Base-by-base conservation (phyloP, 2,329 filamentous ascomycete species). In the Pseudovirgaria hyperparasitica region DNA sequence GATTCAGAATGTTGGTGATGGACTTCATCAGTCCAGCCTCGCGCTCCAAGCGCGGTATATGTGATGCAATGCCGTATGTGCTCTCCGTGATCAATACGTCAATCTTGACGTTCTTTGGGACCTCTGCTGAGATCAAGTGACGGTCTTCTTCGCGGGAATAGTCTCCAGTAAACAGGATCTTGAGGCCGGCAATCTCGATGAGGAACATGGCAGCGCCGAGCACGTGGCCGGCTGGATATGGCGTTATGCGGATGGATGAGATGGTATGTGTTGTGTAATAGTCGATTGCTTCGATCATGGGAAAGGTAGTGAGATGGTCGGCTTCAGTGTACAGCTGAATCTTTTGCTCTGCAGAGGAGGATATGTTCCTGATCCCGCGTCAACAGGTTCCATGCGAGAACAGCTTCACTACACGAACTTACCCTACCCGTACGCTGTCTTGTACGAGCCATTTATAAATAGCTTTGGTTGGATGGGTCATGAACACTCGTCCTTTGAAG, bases 381-480 rank as follows among this genome's bases (percentile, higher is more conserved):
- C 13, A 19, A 9, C 14, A 19, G 25, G 21, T 27, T 26, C 25
- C 9, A 14, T 10, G 20, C 20, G 27, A 29, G 20, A 27, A 22
- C 13, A 37, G 70, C 75, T 46, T 75, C 80, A 50, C 78, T n/a
- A n/a, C n/a, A n/a, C n/a, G n/a, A n/a, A n/a, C n/a, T n/a, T n/a
- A n/a, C n/a, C n/a, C 79, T 16, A 98, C 86, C 32, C 90, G 77
- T 23, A 98, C 82, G 40, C 85, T 92, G 57, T 98, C 90, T 55
- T 93, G 85, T 36, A 96, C 94, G 27, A 96, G 73, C 87, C 90
- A 96, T 60, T 96, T 96, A 70, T 98, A 98, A 52, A 98, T 98
- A 43, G 90, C 90, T 56, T 98, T 96, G 24, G 90, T 98, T 2
- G 90, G 85, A 62, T 98, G 90, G 27, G 90, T 98, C 87, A 96